Evolutionary conservation across 78 protist species (phyloP).

Genomic region (Parvularia atlantis): DNA sequence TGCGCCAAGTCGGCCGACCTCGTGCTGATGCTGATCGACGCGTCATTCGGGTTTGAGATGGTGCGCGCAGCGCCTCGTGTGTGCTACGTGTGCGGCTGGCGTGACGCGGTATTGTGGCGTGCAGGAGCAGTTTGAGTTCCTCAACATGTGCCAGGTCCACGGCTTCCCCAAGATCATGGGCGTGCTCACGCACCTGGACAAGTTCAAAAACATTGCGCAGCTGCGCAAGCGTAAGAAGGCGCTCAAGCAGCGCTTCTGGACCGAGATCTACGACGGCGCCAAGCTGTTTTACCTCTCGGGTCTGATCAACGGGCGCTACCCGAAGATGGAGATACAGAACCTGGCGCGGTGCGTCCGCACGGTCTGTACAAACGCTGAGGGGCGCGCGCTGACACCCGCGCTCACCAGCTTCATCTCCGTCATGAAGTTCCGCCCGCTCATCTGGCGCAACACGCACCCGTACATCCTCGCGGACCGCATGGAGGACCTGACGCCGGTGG

Average conservation of each 20-base stretch:
- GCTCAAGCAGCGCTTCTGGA: constrained; percentile 87
- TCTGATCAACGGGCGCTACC: constrained; percentile 69
- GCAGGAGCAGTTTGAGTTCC: constrained; percentile 96
- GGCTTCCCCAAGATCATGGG: constrained; percentile 97
- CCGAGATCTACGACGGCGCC: constrained; percentile 93
- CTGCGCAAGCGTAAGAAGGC: constrained; percentile 72
- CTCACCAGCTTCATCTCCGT: constrained; percentile 89
- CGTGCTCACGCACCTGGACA: constrained; percentile 95
- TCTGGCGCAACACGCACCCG: constrained; percentile 93
- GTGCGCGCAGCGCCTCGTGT: not conserved
- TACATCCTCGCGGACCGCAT: constrained; percentile 87
- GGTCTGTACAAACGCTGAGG: no score
- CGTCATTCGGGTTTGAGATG: constrained; percentile 94
- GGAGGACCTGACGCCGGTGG: constrained; percentile 23
- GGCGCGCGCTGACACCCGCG: no score
- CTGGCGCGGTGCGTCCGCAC: no score
- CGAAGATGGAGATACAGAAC: constrained; percentile 76
- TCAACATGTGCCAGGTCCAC: constrained; percentile 90
- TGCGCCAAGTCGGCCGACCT: constrained; percentile 95
- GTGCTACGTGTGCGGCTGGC: no score
- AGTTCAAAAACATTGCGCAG: constrained; percentile 56
- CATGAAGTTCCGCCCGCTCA: constrained; percentile 75
- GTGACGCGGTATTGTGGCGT: no score
- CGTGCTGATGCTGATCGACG: constrained; percentile 92
- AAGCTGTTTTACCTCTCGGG: constrained; percentile 93